Base-by-base conservation (phyloP, 163 green algal genomes). In the Chlorella variabilis region DNA sequence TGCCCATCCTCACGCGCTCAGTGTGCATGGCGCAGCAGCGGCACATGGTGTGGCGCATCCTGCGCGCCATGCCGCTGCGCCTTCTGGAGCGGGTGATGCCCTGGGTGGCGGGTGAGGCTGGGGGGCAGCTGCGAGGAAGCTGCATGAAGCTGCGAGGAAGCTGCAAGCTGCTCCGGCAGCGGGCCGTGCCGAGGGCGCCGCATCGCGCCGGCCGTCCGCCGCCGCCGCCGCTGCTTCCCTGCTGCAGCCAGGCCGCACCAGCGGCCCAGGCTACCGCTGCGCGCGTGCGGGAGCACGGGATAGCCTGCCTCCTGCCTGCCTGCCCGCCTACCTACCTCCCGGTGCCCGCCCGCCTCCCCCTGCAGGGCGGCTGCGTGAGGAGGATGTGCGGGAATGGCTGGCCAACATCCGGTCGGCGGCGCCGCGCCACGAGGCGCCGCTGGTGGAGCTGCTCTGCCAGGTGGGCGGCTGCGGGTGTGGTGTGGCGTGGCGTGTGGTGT, bases 1-100 rank as follows among this genome's bases (percentile, higher is more conserved):
- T 99, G 73, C 96, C 96, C 15, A 62, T 96, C 79, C 84, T 99
- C 42, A 85, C 91, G 75, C 78, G 84, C 34, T 82, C 89, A 39
- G 89, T 98, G 70, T 91, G 86, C 41, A 33, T 80, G 1, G 86
- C 88, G 25, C 88, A 97, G 89, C 96, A 99, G 92, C 91, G 94
- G 29, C 77, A 81, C 33, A 91, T 99, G 82, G 88, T 99, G 79
- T 99, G 96, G 92, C 88, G 86, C 73, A 96, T 88, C 31, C 87
- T 99, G 34, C 85, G 89, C 1, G 94, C 93, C 13, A 99, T 99
- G 96, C 96, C 96, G 61, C 91, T 99, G 82, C 91, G 96, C 7
- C 88, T 99, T 74, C 90, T 99, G 80, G 94, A 98, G 85, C 86
- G 93, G 20, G 93, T 99, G 23, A 93, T 99, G 87, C 96, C 96